These are phyloP conservation scores for Crithidia bombi DNA, from an alignment of 208 protist species.

Conservation along the genomic window DNA sequence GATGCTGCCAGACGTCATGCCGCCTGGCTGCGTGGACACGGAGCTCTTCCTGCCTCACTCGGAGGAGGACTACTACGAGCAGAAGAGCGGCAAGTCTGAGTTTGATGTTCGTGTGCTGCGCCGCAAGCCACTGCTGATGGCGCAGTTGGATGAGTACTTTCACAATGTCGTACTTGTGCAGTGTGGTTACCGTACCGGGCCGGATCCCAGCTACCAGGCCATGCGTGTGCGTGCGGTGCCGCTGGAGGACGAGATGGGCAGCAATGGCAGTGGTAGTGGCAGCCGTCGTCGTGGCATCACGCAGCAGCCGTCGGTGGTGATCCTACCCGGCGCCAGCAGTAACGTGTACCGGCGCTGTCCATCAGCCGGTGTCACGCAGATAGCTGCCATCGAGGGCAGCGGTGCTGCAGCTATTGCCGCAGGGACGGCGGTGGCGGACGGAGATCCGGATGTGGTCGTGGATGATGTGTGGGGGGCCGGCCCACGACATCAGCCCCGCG, in stretches of 20 bases:
- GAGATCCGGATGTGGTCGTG: neutral
- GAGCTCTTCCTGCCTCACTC: constrained; percentile 57
- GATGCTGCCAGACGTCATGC: constrained; percentile 36
- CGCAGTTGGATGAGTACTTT: constrained; percentile 74
- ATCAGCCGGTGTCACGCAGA: neutral
- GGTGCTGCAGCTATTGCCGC: neutral
- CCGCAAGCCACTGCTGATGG: constrained; percentile 50
- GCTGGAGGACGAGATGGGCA: constrained; percentile 20
- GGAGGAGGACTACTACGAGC: constrained; percentile 74
- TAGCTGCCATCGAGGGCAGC: neutral
- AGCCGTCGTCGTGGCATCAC: constrained; percentile 5
- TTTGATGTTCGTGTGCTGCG: constrained; percentile 67
- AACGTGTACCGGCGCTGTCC: constrained; percentile 15
- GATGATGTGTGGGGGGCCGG: constrained; percentile 31
- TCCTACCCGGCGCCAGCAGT: constrained; percentile 16
- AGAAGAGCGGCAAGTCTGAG: constrained; percentile 58
- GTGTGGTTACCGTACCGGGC: constrained; percentile 61
- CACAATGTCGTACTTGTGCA: constrained; percentile 68
- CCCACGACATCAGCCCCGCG: constrained; percentile 18
- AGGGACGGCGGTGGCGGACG: neutral
- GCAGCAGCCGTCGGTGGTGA: constrained; percentile 27
- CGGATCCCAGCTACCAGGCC: constrained; percentile 43
- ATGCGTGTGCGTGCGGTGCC: constrained; percentile 32
- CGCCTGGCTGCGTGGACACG: constrained; percentile 64
- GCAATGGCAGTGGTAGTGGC: neutral